Evolutionary conservation across 768 basidiomycete species (phyloP), one percentile per base, ranked within the genome.

Genomic region (Suillus lakei): DNA sequence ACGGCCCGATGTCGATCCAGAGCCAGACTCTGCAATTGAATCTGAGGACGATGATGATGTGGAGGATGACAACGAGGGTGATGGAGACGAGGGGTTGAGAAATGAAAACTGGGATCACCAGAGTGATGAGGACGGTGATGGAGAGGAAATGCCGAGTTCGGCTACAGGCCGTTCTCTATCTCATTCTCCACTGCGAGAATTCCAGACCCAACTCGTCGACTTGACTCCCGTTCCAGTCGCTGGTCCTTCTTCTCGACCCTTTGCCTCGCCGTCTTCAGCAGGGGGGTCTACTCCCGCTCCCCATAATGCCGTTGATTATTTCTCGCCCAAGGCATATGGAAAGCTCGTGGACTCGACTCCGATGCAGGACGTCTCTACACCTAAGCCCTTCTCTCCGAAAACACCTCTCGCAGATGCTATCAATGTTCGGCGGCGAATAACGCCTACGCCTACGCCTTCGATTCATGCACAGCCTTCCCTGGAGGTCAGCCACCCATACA

Each of bases 101-200:
- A 56, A 67, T 28, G 81, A 77, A 5, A 79, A 77, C n/a, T 71
- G 72, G 38, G 79, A 80, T 3, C 78, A 80, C 34, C 76, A 76
- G 16, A 81, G 79, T 39, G 82, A 81, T 12, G 78, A 76, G n/a
- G 68, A 66, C 5, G 68, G 62, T 36, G 76, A 76, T 6, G 76
- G 74, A 6, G 77, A 74, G 0, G 76, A 76, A 43, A 69, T 74
- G 16, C 64, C 66, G 1, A 74, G 72, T 39, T 70, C 70, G 21
- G 65, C 68, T 36, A 67, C 67, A 43, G 36, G 69, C 58, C 60
- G 13, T 59, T 60, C 36, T 36, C 8, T 30, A 41, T 41, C 56
- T 55, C 38, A 23, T 56, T 72, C 76, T 0, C 36, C 44, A 16
- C 30, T 53, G 15, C 65, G 26, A 9, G 61, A 44, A 10, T 56